These are phyloP conservation scores for Malus hybrid DNA, from an alignment of 331 rosid genomes.

Conservation along the genomic window DNA sequence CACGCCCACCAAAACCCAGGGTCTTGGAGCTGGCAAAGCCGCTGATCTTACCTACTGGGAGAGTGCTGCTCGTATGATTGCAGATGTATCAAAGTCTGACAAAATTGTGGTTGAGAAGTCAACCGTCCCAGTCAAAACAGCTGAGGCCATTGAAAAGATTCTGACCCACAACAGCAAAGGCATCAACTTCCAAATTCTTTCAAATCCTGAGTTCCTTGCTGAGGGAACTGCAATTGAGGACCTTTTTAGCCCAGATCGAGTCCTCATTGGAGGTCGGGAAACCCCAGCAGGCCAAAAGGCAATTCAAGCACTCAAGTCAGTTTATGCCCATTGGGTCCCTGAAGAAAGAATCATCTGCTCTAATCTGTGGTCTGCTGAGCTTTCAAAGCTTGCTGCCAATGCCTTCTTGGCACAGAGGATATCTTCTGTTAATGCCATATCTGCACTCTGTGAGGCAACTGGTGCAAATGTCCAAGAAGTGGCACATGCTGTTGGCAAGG, in stretches of 20 bases:
- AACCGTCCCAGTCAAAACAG: slow-evolving; percentile 92
- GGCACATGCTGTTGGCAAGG: slow-evolving; percentile 73
- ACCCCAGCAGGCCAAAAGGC: slow-evolving; percentile 76
- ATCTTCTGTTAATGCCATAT: slow-evolving; percentile 91
- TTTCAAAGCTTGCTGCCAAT: slow-evolving; percentile 94
- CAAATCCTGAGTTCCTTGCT: slow-evolving; percentile 92
- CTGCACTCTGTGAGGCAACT: slow-evolving; percentile 89
- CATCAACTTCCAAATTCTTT: slow-evolving; percentile 77
- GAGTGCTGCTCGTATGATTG: slow-evolving; percentile 94
- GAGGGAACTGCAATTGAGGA: slow-evolving; percentile 87
- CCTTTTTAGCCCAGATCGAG: slow-evolving; percentile 62
- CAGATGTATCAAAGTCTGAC: slow-evolving; percentile 81
- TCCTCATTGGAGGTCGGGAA: slow-evolving; percentile 91
- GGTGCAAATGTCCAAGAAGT: slow-evolving; percentile 86
- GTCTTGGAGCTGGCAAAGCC: slow-evolving; percentile 94
- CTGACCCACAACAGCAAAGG: slow-evolving; percentile 84
- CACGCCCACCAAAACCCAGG: slow-evolving; percentile 88
- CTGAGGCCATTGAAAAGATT: slow-evolving; percentile 92
- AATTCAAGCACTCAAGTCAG: slow-evolving; percentile 49
- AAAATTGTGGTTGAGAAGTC: slow-evolving; percentile 90
- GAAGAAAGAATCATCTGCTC: slow-evolving; percentile 60
- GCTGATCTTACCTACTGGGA: slow-evolving; percentile 97
- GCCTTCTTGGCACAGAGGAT: slow-evolving; percentile 93
- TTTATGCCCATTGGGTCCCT: slow-evolving; percentile 90
- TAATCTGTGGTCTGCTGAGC: slow-evolving; percentile 94